A percentile compares a stretch with the other conserved stretches of the same genome.
Evolutionary conservation across 1,284 basidiomycete genomes (phyloP).

Genomic region (Mycena citricolor): DNA sequence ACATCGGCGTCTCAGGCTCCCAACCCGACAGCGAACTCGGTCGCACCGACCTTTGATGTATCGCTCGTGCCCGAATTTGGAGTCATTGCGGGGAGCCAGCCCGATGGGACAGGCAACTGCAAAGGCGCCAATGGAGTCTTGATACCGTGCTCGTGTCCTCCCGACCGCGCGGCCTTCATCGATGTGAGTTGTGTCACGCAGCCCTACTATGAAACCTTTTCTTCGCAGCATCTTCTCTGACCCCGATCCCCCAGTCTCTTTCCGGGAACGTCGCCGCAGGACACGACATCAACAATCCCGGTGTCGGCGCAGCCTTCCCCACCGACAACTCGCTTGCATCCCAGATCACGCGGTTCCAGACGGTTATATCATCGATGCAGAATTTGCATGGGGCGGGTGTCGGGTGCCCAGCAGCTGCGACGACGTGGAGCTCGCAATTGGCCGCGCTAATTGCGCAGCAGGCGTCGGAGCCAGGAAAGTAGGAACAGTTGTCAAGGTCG

Average conservation of each 20-base stretch:
- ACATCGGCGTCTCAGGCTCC: too few relatives aligned
- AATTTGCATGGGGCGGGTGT: constrained; percentile 51
- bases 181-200: background rate
- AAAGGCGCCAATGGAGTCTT: background rate
- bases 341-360: constrained; percentile 34
- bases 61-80: too few relatives aligned
- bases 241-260: too few relatives aligned
- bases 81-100: background rate
- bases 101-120: constrained; percentile 10
- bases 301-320: background rate
- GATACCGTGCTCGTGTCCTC: constrained; percentile 8
- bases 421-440: constrained; percentile 37
- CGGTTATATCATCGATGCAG: constrained; percentile 49
- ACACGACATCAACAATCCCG: constrained; percentile 2
- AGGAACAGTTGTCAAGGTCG: too few relatives aligned
- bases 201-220: too few relatives aligned
- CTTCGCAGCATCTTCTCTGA: too few relatives aligned
- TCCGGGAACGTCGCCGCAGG: background rate
- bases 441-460: too few relatives aligned
- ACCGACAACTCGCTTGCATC: background rate
- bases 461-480: too few relatives aligned
- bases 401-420: constrained; percentile 52
- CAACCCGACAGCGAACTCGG: too few relatives aligned
- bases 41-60: too few relatives aligned
- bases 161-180: background rate